Evolutionary conservation across 1,139 yeast genomes (phyloP).

Genomic region (Kodamaea derodonti): DNA sequence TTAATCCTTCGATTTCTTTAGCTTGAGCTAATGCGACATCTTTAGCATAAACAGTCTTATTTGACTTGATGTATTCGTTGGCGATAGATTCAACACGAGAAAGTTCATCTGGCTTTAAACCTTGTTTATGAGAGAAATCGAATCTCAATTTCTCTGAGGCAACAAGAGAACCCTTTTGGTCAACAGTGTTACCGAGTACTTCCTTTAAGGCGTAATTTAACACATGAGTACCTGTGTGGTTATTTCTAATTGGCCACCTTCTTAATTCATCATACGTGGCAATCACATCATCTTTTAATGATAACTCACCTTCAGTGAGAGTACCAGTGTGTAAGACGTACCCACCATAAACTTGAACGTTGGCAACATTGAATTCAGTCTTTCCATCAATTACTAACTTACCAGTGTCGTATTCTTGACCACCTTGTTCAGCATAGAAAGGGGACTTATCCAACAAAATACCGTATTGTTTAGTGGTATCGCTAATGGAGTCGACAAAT

Average conservation of each 20-base stretch:
- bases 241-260: constrained; percentile 95
- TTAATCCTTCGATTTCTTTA: constrained; percentile 71
- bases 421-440: constrained; percentile 98
- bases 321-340: constrained; percentile 93
- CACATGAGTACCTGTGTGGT: constrained; percentile 97
- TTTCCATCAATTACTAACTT: constrained; percentile 83
- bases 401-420: constrained; percentile 97
- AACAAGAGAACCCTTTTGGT: constrained; percentile 95
- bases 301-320: constrained; percentile 69
- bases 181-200: constrained; percentile 82
- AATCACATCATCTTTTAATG: constrained; percentile 66
- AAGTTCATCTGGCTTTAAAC: constrained; percentile 66
- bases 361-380: constrained; percentile 83
- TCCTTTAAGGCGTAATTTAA: constrained; percentile 84
- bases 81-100: constrained; percentile 71
- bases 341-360: constrained; percentile 91
- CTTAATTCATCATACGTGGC: constrained; percentile 90
- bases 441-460: constrained; percentile 83
- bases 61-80: constrained; percentile 66
- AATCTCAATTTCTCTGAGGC: constrained; percentile 93
- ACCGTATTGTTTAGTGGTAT: constrained; percentile 61
- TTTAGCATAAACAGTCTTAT: constrained; percentile 71
- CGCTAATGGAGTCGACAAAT: constrained; percentile 45
- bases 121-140: constrained; percentile 91
- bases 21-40: constrained; percentile 78